Evolutionary conservation across 2,329 filamentous ascomycete genomes (phyloP), one percentile per base, ranked within the genome.

Genomic region (Clonostachys chloroleuca): DNA sequence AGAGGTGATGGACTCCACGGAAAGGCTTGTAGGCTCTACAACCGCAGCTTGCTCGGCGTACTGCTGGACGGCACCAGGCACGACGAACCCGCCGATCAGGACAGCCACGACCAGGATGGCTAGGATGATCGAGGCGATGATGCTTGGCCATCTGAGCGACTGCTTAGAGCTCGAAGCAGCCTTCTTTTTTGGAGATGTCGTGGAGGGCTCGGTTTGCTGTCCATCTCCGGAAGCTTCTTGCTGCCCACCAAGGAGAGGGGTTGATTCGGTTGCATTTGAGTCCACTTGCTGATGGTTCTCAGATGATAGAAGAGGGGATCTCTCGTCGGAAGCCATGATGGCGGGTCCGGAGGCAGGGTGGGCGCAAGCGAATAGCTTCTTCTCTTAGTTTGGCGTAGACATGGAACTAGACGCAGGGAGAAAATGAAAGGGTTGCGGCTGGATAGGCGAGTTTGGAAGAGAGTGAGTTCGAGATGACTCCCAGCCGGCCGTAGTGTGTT

Each of bases 1-100:
- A 8, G 81, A 61, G 0, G 90, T 96, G 54, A 96, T 87, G 3
- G 87, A 89, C 58, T 94, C 87, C 50, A 99, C 83, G 2, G 91
- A 90, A 17, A 99, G 69, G 54, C 85, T 87, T 6, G 86, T 91
- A 3, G 94, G 89, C 60, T 92, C 83, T 54, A 99, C 80, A 16
- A 92, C 83, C 20, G 86, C 77, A 4, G 92, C 89, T 64, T 92
- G 77, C 66, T 92, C 86, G 43, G 87, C 89, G 66, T 99, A 99
- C 61, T 89, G 80, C 66, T 95, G 83, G 12, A 95, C 81, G 8
- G 86, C 81, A 14, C 86, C 83, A 3, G 92, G 92, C 0, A 87
- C 81, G 46, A 95, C 79, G 68, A 96, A 96, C 14, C 84, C 89
- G 47, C 92, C 71, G 14, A 87, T 67, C 49, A 96, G 83, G 55